Evolutionary conservation across 2,329 filamentous ascomycete species (phyloP).

Genomic region (Cryphonectria japonica): DNA sequence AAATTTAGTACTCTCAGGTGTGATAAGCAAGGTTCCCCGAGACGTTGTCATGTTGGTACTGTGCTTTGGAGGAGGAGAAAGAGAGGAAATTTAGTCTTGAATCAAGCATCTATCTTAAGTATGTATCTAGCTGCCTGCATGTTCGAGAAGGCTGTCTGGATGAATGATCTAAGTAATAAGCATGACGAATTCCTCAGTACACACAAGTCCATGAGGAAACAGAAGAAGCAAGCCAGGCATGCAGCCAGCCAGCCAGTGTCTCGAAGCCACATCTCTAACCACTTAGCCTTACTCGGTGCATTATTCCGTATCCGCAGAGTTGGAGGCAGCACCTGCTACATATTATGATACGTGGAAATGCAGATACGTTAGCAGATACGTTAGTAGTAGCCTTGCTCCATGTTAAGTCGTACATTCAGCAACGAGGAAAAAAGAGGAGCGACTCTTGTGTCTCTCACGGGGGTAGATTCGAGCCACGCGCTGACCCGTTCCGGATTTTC

Average conservation of each 20-base stretch:
- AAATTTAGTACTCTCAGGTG: too few species aligned
- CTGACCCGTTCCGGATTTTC: not conserved
- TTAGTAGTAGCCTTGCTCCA: too few species aligned
- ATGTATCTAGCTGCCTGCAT: not conserved
- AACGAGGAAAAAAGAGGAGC: too few species aligned
- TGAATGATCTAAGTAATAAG: not conserved
- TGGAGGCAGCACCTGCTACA: too few species aligned
- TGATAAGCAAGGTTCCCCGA: too few species aligned
- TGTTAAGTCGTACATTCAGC: too few species aligned
- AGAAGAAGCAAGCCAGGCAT: not conserved
- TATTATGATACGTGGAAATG: not conserved
- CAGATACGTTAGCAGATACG: too few species aligned
- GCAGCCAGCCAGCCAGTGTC: slow-evolving; percentile 5
- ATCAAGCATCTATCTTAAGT: not conserved
- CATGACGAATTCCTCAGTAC: not conserved
- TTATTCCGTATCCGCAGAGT: not conserved
- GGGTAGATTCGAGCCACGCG: not conserved
- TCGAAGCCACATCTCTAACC: slow-evolving; percentile 3
- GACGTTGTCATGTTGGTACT: too few species aligned
- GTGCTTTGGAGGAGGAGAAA: not conserved
- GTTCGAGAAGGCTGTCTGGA: not conserved
- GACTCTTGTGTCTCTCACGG: not conserved
- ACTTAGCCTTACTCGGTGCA: not conserved
- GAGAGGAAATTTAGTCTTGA: not conserved
- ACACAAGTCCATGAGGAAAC: not conserved